Percentiles rank a stretch among this genome's conserved stretches.
Evolutionary conservation across 2,329 filamentous ascomycete species (phyloP).

Genomic region (Fusarium sp.): DNA sequence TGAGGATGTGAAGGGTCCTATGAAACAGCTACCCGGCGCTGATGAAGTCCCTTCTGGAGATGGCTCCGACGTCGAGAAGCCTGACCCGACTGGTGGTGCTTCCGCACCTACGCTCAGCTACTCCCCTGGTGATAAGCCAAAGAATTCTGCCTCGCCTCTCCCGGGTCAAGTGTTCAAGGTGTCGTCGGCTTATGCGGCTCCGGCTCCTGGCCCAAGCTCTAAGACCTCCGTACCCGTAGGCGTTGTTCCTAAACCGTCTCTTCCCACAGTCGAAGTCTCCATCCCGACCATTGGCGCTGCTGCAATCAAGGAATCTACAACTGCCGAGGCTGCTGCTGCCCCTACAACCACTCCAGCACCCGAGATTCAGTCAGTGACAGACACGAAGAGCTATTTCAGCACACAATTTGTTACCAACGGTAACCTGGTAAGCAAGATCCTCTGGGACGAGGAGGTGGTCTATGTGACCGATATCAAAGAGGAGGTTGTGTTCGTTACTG

Average conservation of each 20-base stretch:
- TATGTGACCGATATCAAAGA: slow-evolving; percentile 64
- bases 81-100: slow-evolving; percentile 19
- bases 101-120: slow-evolving; percentile 52
- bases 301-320: slow-evolving; percentile 29
- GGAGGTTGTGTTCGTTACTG: slow-evolving; percentile 58
- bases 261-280: slow-evolving; percentile 16
- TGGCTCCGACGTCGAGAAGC: slow-evolving; percentile 36
- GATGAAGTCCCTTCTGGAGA: slow-evolving; percentile 59
- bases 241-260: slow-evolving; percentile 17
- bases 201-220: slow-evolving; percentile 33
- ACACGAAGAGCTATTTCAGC: slow-evolving; percentile 58
- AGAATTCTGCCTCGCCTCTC: slow-evolving; percentile 52
- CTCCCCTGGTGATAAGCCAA: slow-evolving; percentile 53
- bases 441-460: slow-evolving; percentile 68
- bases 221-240: slow-evolving; percentile 15
- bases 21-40: slow-evolving; percentile 75
- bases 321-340: slow-evolving; percentile 2
- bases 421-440: slow-evolving; percentile 66
- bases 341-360: slow-evolving; percentile 49
- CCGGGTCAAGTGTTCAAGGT: slow-evolving; percentile 62
- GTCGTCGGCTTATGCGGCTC: slow-evolving; percentile 38
- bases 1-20: slow-evolving; percentile 71
- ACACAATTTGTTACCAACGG: slow-evolving; percentile 67
- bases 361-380: slow-evolving; percentile 41
- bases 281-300: slow-evolving; percentile 21